Conservation (phyloP, 116 monocot species). For the Zostera marina region DNA sequence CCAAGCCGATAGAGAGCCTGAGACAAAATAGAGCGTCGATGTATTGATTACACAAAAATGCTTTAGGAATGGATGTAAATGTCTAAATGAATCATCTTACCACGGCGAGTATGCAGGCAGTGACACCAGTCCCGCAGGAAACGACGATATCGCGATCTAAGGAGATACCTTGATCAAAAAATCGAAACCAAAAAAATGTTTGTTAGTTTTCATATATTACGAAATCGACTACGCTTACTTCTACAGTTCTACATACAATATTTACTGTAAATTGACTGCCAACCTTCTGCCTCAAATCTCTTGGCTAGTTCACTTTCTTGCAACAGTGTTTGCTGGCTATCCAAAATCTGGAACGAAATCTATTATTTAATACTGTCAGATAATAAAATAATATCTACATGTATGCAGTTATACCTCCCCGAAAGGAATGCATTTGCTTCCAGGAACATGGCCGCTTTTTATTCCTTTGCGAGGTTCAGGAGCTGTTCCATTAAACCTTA, state of each 20-base stretch:
- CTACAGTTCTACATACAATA: too few species aligned
- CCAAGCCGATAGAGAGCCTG: conserved; percentile 73
- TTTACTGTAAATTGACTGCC: background rate
- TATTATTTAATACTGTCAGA: too few species aligned
- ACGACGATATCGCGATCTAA: conserved; percentile 46
- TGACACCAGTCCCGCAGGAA: conserved; percentile 88
- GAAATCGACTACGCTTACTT: too few species aligned
- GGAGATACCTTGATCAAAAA: conserved; percentile 32
- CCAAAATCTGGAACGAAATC: conserved; percentile 38
- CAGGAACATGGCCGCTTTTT: conserved; percentile 82
- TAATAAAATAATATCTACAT: background rate
- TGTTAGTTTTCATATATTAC: too few species aligned
- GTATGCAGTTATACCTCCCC: conserved; percentile 47
- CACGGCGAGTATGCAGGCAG: conserved; percentile 68
- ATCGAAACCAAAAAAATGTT: too few species aligned
- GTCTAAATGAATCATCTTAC: conserved; percentile 17
- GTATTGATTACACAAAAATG: background rate
- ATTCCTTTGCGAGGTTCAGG: conserved; percentile 94
- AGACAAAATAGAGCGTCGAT: conserved; percentile 1
- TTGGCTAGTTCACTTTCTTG: conserved; percentile 41
- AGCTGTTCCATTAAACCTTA: conserved; percentile 74
- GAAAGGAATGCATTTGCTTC: conserved; percentile 96
- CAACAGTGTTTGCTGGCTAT: conserved; percentile 50
- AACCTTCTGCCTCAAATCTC: conserved; percentile 64
- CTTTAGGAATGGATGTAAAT: too few species aligned